phyloP scores from a whole-genome alignment of 2,329 filamentous ascomycete genomes.

The Hyphodiscus sp. region DNA sequence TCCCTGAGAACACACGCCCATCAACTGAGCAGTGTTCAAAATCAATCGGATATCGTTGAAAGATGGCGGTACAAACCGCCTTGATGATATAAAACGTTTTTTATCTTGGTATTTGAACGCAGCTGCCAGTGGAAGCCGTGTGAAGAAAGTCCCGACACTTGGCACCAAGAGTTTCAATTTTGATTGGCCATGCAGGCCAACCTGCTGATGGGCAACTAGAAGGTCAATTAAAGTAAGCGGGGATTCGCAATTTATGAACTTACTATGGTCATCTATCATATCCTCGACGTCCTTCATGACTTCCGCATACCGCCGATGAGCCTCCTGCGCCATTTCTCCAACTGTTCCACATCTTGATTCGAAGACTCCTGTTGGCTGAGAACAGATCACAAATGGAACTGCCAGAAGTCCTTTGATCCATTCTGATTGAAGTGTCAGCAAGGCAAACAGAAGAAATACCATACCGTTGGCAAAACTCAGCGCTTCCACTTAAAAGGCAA shows the following conservation, averaged over 20 bases:
- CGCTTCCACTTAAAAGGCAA: background rate
- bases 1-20: constrained; percentile 73
- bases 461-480: background rate
- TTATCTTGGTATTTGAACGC: constrained; percentile 89
- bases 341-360: constrained; percentile 59
- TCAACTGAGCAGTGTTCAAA: constrained; percentile 89
- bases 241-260: constrained; percentile 18
- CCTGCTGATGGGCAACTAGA: constrained; percentile 63
- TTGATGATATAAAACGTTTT: constrained; percentile 78
- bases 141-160: constrained; percentile 90
- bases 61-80: constrained; percentile 88
- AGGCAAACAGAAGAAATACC: background rate
- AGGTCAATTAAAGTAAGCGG: background rate
- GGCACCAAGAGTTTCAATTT: constrained; percentile 92
- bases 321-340: constrained; percentile 67
- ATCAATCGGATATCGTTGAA: constrained; percentile 95
- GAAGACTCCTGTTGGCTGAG: constrained; percentile 84
- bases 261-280: constrained; percentile 89
- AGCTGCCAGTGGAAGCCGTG: constrained; percentile 74
- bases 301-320: constrained; percentile 85
- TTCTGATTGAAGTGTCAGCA: constrained; percentile 44
- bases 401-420: constrained; percentile 95
- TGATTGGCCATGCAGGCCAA: constrained; percentile 62
- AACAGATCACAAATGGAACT: constrained; percentile 93
- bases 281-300: constrained; percentile 91